A percentile compares a stretch with the other conserved stretches of the same genome.
phyloP scores from a whole-genome alignment of 768 basidiomycete genomes.

The Strobilomyces confusus region DNA sequence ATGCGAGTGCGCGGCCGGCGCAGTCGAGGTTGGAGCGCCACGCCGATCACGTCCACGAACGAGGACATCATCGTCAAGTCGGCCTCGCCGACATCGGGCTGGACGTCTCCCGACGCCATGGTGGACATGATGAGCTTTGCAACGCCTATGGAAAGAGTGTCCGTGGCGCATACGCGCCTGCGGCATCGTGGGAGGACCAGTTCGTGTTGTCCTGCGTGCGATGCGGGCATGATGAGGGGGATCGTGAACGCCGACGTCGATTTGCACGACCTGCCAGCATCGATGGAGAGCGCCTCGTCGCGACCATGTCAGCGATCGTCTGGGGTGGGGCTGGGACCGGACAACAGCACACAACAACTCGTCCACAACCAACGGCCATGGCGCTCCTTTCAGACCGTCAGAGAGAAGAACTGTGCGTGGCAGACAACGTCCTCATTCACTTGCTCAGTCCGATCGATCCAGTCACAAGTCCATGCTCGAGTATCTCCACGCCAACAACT shows the following conservation, averaged over 20 bases:
- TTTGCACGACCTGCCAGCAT: slow-evolving; percentile 11
- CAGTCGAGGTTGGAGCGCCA: slow-evolving; percentile 15
- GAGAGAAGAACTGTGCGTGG: slow-evolving; percentile 45
- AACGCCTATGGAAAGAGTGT: slow-evolving; percentile 27
- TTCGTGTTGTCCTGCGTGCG: background rate
- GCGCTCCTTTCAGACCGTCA: slow-evolving; percentile 44
- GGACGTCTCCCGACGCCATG: slow-evolving; percentile 27
- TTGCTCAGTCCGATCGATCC: slow-evolving; percentile 18
- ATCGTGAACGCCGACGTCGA: slow-evolving; percentile 21
- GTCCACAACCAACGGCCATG: slow-evolving; percentile 24
- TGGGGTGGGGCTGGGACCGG: slow-evolving; percentile 27
- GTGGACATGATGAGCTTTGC: slow-evolving; percentile 30
- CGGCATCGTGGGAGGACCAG: slow-evolving; percentile 6
- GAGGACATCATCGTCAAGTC: slow-evolving; percentile 33
- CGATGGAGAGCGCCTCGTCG: no score
- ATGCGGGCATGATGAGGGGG: slow-evolving; percentile 15
- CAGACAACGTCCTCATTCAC: slow-evolving; percentile 1
- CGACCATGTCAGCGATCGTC: no score
- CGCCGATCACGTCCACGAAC: slow-evolving; percentile 27
- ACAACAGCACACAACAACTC: slow-evolving; percentile 32
- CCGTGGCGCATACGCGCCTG: slow-evolving; percentile 17
- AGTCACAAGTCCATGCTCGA: slow-evolving; percentile 82
- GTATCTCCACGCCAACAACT: slow-evolving; percentile 67
- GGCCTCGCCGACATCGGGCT: slow-evolving; percentile 29
- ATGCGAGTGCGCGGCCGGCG: no score